Evolutionary conservation across 352 stramenopile species (phyloP), one percentile per base, ranked within the genome.

Genomic region (Pythium dissotocum): DNA sequence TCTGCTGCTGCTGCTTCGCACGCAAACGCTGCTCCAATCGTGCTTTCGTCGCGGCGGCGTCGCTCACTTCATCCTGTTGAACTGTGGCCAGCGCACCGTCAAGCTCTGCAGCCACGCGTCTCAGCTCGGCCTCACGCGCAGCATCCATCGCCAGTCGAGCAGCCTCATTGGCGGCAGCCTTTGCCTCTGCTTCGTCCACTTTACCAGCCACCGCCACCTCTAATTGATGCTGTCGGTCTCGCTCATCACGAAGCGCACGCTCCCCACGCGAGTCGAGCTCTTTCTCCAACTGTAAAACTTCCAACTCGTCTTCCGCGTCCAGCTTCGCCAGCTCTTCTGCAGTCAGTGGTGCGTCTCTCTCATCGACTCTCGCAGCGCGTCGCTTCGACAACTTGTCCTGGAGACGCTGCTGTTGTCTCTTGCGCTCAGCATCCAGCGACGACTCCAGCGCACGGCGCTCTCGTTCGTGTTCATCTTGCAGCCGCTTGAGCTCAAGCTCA

Each of bases 381-480:
- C 68, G 57, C 28, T 77, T 75, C 1, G 79, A 76, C 54, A 92
- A 55, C 18, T 82, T 82, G 9, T 90, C 75, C 13, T 75, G 70
- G 10, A 92, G 61, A 18, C 73, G 71, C 1, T 71, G 63, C 46
- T 87, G 79, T 13, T 86, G 79, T 36, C 71, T 76, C 30, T 49
- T 87, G 65, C 42, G 74, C 71, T 53, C 72, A 30, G 30, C 55
- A 7, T 61, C 60, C 38, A 87, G 49, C 1, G 70, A 69, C 30
- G 72, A 58, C 18, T 77, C 62, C 4, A 88, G 70, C 0, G 64
- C 57, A 1, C 65, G 66, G 6, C 77, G 70, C 32, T 82, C 79
- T 2, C 73, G 67, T 10, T 68, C 49, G 46, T 90, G 80, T 57
- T 92, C 84, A 12, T 79, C 62, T 32, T 80, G 69, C 16, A 92